Base-by-base conservation (phyloP, 176 grass and related monocot species). In the Eragrostis curvula region DNA sequence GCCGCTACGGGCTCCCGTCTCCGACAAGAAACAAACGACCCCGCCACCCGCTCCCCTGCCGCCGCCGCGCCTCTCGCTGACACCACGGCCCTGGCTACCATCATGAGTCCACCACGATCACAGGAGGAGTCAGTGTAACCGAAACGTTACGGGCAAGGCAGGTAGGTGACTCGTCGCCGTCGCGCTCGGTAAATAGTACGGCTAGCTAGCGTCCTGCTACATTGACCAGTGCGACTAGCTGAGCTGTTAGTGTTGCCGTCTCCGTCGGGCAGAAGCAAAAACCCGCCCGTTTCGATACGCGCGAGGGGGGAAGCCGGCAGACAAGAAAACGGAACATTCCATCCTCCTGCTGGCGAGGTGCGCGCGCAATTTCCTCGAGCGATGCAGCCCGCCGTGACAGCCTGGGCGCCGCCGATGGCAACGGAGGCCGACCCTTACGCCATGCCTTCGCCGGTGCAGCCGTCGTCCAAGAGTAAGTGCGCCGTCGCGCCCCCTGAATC, bases 341-440 rank as follows among this genome's bases (percentile, higher is more conserved):
- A 5, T 45, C 16, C 6, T 56, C 21, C 11, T 58, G 21, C 10
- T 8, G 23, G 56, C n/a, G n/a, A 58, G 56, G 56, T n/a, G 56
- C 18, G 12, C 56, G 56, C 18, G 12, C 68, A 5, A 27, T 29
- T 2, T 0, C 32, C 32, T 2, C 24, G 13, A 21, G 50, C 18
- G 28, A 84, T 80, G 81, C 81, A 89, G 9, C 66, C 59, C 48
- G 73, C 39, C 16, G 53, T 10, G 30, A 80, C 13, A 61, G 44
- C 73, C 32, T 70, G 84, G 68, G 72, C 64, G n/a, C 47, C 81
- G n/a, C n/a, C n/a, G n/a, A n/a, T n/a, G 80, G 79, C 89, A 7
- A 65, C 72, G 70, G 86, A 87, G 71, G 70, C 73, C 28, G 86
- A 88, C 86, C 89, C 87, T 42, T 91, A 96, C 72, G 82, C 93